Conservation (phyloP, 192 early-diverging fungal genomes). For the Spinellus fusiger region DNA sequence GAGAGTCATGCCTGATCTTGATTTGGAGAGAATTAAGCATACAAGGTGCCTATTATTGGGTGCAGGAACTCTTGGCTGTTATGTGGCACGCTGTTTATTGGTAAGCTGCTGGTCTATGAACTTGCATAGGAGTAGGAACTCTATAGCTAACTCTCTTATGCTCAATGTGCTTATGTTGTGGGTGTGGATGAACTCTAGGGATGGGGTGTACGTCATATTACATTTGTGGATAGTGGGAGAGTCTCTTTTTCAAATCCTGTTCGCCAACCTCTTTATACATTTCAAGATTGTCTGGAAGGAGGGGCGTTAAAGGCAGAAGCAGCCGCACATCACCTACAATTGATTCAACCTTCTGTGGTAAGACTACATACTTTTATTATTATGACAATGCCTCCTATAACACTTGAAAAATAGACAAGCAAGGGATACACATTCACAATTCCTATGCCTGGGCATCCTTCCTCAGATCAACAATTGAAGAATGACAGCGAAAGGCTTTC, state of each 20-base stretch:
- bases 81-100: slow-evolving; percentile 78
- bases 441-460: slow-evolving; percentile 96
- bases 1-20: slow-evolving; percentile 79
- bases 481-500: slow-evolving; percentile 49
- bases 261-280: slow-evolving; percentile 88
- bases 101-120: slow-evolving; percentile 27
- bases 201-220: slow-evolving; percentile 92
- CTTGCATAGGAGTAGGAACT: background rate
- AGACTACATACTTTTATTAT: slow-evolving; percentile 10
- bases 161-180: slow-evolving; percentile 1
- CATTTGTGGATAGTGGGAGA: slow-evolving; percentile 87
- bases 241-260: slow-evolving; percentile 97
- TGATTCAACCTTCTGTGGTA: slow-evolving; percentile 80
- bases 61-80: slow-evolving; percentile 92
- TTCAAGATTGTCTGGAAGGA: slow-evolving; percentile 83
- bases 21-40: slow-evolving; percentile 71
- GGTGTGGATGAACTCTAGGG: slow-evolving; percentile 38
- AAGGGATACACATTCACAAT: slow-evolving; percentile 68
- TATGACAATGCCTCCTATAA: background rate
- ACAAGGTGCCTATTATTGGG: slow-evolving; percentile 86
- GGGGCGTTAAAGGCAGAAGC: slow-evolving; percentile 83
- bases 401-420: slow-evolving; percentile 42
- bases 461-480: slow-evolving; percentile 33
- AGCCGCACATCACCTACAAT: slow-evolving; percentile 69
- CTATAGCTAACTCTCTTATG: background rate